These are phyloP conservation scores for Acanthamoeba quina DNA, from an alignment of 208 protist species.

Conservation along the genomic window DNA sequence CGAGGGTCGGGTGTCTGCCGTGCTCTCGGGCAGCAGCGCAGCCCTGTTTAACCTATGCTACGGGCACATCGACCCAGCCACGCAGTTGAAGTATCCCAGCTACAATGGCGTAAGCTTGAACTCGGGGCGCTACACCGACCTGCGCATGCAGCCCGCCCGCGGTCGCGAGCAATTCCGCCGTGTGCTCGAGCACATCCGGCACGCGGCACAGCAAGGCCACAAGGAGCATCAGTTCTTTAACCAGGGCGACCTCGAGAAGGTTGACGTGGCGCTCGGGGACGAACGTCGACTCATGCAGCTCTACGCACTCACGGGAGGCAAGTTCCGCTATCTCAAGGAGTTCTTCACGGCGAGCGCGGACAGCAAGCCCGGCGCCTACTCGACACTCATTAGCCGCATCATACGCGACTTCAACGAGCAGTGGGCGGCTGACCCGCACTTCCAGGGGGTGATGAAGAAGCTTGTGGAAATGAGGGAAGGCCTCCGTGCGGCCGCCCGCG, in stretches of 20 bases:
- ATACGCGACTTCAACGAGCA: slow-evolving; percentile 27
- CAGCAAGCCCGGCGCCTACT: slow-evolving; percentile 25
- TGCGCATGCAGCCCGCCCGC: too few relatives aligned
- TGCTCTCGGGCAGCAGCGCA: too few relatives aligned
- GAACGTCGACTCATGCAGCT: slow-evolving; percentile 34
- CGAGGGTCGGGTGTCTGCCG: slow-evolving; percentile 22
- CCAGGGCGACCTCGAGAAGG: neutral
- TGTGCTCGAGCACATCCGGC: slow-evolving; percentile 15
- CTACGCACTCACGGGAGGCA: slow-evolving; percentile 43
- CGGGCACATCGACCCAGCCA: neutral
- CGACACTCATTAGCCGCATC: slow-evolving; percentile 29
- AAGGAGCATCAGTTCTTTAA: slow-evolving; percentile 29
- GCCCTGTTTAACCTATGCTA: slow-evolving; percentile 24
- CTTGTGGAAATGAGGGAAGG: slow-evolving; percentile 38
- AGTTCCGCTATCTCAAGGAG: slow-evolving; percentile 51
- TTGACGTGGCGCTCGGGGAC: neutral
- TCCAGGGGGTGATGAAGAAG: slow-evolving; percentile 54
- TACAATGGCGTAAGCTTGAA: slow-evolving; percentile 31
- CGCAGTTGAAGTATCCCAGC: neutral
- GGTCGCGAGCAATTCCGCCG: neutral
- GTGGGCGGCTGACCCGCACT: slow-evolving; percentile 22
- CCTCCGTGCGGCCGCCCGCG: slow-evolving; percentile 4
- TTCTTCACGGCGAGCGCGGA: neutral
- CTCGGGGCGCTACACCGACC: slow-evolving; percentile 16
- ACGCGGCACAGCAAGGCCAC: neutral